Conservation (phyloP, 331 rosid species). For the Acacia concinna region DNA sequence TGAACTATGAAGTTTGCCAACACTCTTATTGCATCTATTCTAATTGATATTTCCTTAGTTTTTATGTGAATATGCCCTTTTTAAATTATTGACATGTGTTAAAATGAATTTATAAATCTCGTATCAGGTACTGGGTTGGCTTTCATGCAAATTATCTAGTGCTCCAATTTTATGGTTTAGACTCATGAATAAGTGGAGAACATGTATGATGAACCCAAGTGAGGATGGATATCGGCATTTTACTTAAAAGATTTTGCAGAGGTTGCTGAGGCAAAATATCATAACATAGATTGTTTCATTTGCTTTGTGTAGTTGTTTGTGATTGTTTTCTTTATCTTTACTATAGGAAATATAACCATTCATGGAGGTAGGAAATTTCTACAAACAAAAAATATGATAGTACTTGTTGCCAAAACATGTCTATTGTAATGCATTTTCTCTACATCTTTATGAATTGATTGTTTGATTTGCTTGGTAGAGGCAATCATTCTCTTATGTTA, state of each 20-base stretch:
- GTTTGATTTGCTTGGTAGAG: not conserved
- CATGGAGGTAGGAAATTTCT: not conserved
- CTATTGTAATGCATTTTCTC: conserved; percentile 1
- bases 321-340: not conserved
- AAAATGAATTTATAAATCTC: conserved; percentile 19
- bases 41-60: conserved; percentile 13
- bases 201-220: not conserved
- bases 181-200: not conserved
- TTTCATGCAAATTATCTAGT: not conserved
- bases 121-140: not conserved
- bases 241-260: not conserved
- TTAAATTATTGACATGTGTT: not conserved
- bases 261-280: conserved; percentile 13
- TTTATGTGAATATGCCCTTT: conserved; percentile 17
- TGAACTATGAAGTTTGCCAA: not conserved
- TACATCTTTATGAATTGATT: conserved; percentile 1
- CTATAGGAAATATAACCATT: not conserved
- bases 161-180: conserved; percentile 17
- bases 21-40: not conserved
- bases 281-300: not conserved
- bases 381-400: not conserved
- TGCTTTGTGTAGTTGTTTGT: not conserved
- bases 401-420: not conserved
- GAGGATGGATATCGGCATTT: not conserved
- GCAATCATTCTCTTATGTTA: not conserved